phyloP scores from a whole-genome alignment of 2,329 filamentous ascomycete species.

The Furcasterigmium sp. region DNA sequence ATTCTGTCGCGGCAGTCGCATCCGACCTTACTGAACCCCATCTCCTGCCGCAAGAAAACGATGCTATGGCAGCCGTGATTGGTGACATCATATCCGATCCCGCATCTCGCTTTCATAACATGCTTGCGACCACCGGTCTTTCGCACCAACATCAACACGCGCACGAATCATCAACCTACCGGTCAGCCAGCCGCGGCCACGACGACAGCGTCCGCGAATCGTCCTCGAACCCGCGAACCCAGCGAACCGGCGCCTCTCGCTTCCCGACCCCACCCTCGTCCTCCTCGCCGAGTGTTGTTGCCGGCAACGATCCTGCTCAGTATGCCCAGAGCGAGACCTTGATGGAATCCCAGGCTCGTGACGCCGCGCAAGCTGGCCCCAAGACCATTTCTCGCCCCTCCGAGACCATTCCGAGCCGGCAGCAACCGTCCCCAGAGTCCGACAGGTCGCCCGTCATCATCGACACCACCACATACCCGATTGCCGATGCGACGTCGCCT shows the following conservation, averaged over 20 bases:
- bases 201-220: slow-evolving; percentile 19
- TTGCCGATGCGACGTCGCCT: slow-evolving; percentile 18
- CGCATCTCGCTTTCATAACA: slow-evolving; percentile 63
- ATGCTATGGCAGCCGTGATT: slow-evolving; percentile 60
- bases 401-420: slow-evolving; percentile 12
- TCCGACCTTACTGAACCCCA: slow-evolving; percentile 7
- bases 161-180: slow-evolving; percentile 37
- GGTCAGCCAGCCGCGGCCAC: slow-evolving; percentile 27
- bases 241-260: slow-evolving; percentile 32
- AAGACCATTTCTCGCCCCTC: slow-evolving; percentile 11
- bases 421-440: slow-evolving; percentile 29
- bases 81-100: slow-evolving; percentile 68
- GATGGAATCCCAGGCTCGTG: slow-evolving; percentile 39
- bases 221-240: slow-evolving; percentile 23
- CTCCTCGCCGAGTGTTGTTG: slow-evolving; percentile 39
- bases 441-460: slow-evolving; percentile 20
- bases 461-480: slow-evolving; percentile 15
- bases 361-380: slow-evolving; percentile 7
- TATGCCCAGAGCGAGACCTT: slow-evolving; percentile 34
- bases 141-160: slow-evolving; percentile 40
- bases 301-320: slow-evolving; percentile 29
- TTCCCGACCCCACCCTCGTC: slow-evolving; percentile 52
- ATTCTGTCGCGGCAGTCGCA: slow-evolving; percentile 6
- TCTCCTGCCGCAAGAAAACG: slow-evolving; percentile 14
- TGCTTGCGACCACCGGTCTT: slow-evolving; percentile 50